Base-by-base conservation (phyloP, 2,329 filamentous ascomycete genomes). In the Colletotrichum caudatum region DNA sequence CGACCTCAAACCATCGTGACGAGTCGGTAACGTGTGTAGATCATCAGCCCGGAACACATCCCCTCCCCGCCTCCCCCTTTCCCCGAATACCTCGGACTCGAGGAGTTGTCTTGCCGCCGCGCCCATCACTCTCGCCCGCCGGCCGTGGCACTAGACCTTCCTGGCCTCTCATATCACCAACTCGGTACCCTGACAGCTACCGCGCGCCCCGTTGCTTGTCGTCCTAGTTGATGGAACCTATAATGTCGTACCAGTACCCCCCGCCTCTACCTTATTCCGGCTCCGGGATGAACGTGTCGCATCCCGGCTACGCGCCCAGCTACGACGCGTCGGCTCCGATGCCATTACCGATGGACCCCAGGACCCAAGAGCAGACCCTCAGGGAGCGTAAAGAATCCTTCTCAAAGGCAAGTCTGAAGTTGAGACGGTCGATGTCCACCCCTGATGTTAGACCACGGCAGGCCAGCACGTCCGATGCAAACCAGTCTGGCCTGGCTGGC, bases 241-340 rank as follows among this genome's bases (percentile, higher is more conserved):
- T 80, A 76, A 87, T 87, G 84, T 81, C 86, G 74, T 85, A 86
- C 76, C 84, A 85, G 74, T 87, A 87, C 76, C 82, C 84, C 58
- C 76, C 80, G 50, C 79, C 82, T 73, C 81, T 82, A 70, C 80
- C 83, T 74, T 80, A 80, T 64, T 81, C 80, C 77, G 80, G 80
- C 76, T 76, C 79, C 74, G 82, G 83, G 63, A 81, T 84, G 80
- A 81, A 82, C 67, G 78, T 84, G 73, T 77, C 82, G 60, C 80
- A 82, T 62, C 75, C 81, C 63, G 78, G 78, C 68, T 86, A 82
- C 61, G 64, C 78, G 72, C 74, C 78, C 39, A 75, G 74, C 69
- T 81, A 81, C 73, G 72, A 76, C 54, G 73, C 80, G 73, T 77
- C 81, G 74, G 78, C 81, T 70, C 76, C 69, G 14, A 58, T 50